Evolutionary conservation across 495 filamentous ascomycete genomes (phyloP), one percentile per base, ranked within the genome.

Genomic region (Aspergillus affinis): DNA sequence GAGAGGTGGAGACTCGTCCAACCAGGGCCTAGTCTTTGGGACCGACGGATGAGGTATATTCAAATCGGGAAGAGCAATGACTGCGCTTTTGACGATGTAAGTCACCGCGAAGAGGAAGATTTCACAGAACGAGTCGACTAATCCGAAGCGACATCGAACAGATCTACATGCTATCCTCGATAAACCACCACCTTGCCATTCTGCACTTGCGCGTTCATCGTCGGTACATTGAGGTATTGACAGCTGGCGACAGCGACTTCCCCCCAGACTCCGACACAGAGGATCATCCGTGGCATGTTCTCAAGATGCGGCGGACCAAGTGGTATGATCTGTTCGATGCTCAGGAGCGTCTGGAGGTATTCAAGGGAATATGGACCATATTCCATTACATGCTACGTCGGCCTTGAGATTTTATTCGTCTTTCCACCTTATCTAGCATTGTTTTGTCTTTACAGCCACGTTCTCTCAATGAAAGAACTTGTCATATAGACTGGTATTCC

Each of bases 181-280:
- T 97, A 53, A 91, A 92, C 71, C 91, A 95, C 70, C 92, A 97
- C 60, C 72, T 96, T 45, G 83, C 83, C 55, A 83, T 97, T 51
- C 64, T 95, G 48, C 82, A 90, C 54, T 81, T 93, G 26, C 83
- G 88, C 27, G 84, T 96, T 51, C 90, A 92, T 58, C 73, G 75
- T 19, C 72, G 75, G 17, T 85, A 95, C 60, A 72, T 93, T 32
- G 82, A 82, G 0, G 69, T 76, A 49, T 69, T 89, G 30, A 78
- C 75, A 36, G 61, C 67, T 2, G 75, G 75, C 0, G 53, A 59
- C 29, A 75, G 71, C 61, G 51, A 48, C 8, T 67, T 69, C 64
- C 57, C 68, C 4, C 51, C 75, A 0, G 80, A 84, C 57, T 74
- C 82, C 4, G 63, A 69, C 21, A 68, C 69, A 4, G 63, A 77